Evolutionary conservation across 495 filamentous ascomycete genomes (phyloP), one percentile per base, ranked within the genome.

Genomic region (Recurvomyces mirabilis): DNA sequence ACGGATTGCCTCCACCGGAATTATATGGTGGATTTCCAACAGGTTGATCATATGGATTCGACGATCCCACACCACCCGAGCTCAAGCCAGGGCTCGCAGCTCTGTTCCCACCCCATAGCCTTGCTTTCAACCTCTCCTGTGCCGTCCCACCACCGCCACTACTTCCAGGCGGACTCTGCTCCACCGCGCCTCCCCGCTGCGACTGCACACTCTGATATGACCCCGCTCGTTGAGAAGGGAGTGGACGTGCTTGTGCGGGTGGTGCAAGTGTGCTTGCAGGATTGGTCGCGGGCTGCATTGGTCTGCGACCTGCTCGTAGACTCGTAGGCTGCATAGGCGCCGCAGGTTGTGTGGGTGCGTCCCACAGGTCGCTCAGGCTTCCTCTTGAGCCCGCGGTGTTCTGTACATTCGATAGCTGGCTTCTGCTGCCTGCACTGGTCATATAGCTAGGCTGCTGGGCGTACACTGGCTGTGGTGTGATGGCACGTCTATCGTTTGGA

Each of bases 341-440:
- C 53, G 65, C 46, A 31, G 67, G 40, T 49, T 63, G 38, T 36
- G 63, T 63, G 42, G 75, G 64, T 48, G 79, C 73, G 49, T 88
- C 87, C 89, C 89, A 96, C 19, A 95, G 68, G 62, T 87, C 88
- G 44, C 79, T 81, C 21, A 94, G 60, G 21, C 38, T 44, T 15
- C 40, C 38, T 31, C 45, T 35, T 12, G 13, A 13, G 18, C 25
- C 26, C 15, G 44, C 24, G 9, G 17, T 15, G 33, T 48, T 39
- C 20, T 48, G 45, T 15, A 38, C 26, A n/a, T 19, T 21, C 6
- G 44, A 3, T 18, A 31, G 0, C 71, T 72, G 26, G 71, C 67
- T 25, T 65, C 64, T 59, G 14, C 65, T 63, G 58, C 37, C 49
- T 26, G 32, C 51, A 56, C 29, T 70, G 47, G 33, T 67, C 67